Evolutionary conservation across 2,329 filamentous ascomycete genomes (phyloP).

Genomic region (Paecilomyces variotii): DNA sequence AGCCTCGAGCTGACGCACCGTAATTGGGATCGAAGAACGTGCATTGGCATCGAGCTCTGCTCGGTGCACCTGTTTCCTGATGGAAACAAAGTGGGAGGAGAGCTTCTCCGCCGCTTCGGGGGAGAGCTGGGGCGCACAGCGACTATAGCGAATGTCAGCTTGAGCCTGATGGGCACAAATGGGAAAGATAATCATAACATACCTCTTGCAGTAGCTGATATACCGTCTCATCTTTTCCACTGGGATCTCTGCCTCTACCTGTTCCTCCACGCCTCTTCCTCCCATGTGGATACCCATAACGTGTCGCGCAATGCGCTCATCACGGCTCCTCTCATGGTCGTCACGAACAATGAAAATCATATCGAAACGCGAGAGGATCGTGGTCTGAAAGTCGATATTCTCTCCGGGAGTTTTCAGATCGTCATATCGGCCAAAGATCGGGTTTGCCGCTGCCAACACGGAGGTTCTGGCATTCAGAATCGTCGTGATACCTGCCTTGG

Average conservation of each 20-base stretch:
- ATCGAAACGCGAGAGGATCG: conserved; percentile 94
- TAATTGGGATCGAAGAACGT: conserved; percentile 92
- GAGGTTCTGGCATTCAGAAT: conserved; percentile 95
- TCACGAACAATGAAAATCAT: conserved; percentile 99
- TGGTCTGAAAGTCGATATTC: conserved; percentile 99
- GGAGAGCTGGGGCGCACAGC: conserved; percentile 85
- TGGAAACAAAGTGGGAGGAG: conserved; percentile 93
- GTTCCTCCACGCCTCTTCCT: conserved; percentile 71
- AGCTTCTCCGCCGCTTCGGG: conserved; percentile 90
- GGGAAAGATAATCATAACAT: conserved; percentile 30
- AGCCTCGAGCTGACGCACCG: conserved; percentile 90
- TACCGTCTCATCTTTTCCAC: conserved; percentile 98
- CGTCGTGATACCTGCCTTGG: conserved; percentile 96
- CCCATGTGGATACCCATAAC: conserved; percentile 98
- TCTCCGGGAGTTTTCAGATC: conserved; percentile 96
- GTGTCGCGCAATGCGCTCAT: conserved; percentile 90
- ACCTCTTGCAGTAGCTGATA: conserved; percentile 94
- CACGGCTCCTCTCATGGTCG: conserved; percentile 80
- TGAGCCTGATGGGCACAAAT: background rate
- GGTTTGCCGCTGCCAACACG: conserved; percentile 90
- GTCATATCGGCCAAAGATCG: conserved; percentile 95
- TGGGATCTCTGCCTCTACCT: conserved; percentile 76
- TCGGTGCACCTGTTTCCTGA: conserved; percentile 86
- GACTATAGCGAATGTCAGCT: conserved; percentile 42
- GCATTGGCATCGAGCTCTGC: conserved; percentile 84